phyloP scores from a whole-genome alignment of 2,329 filamentous ascomycete genomes.

The Hymenoscyphus fraxineus region DNA sequence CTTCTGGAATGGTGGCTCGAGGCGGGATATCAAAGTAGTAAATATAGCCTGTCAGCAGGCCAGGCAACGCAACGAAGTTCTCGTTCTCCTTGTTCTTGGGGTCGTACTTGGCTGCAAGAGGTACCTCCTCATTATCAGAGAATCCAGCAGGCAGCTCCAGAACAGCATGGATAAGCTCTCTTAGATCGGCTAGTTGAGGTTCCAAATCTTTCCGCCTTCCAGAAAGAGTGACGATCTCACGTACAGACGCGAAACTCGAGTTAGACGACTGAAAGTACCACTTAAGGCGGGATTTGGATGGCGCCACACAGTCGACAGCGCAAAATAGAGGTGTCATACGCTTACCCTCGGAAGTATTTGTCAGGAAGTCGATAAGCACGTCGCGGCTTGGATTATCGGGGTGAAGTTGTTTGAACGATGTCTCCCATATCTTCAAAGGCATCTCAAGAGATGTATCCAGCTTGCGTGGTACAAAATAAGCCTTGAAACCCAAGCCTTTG shows the following conservation, averaged over 20 bases:
- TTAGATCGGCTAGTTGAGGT: not conserved
- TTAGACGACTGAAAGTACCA: not conserved
- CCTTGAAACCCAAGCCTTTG: not conserved
- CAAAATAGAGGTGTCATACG: not conserved
- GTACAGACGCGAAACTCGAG: not conserved
- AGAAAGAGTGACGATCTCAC: not conserved
- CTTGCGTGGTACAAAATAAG: not conserved
- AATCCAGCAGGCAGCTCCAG: not conserved
- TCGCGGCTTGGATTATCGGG: not conserved
- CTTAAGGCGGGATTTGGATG: not conserved
- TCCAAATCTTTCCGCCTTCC: not conserved
- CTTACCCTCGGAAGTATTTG: not conserved
- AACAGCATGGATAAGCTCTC: not conserved
- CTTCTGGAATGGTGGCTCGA: not conserved
- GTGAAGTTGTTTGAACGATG: not conserved
- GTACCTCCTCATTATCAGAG: not conserved
- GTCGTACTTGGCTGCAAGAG: not conserved
- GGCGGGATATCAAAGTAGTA: not conserved
- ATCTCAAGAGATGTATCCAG: not conserved
- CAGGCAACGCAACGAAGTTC: not conserved
- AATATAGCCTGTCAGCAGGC: not conserved
- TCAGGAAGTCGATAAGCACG: not conserved
- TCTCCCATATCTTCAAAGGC: not conserved
- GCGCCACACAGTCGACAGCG: not conserved
- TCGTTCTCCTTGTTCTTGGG: not conserved